phyloP scores from a whole-genome alignment of 345 rosid species.

The Geranium rotundifolium region DNA sequence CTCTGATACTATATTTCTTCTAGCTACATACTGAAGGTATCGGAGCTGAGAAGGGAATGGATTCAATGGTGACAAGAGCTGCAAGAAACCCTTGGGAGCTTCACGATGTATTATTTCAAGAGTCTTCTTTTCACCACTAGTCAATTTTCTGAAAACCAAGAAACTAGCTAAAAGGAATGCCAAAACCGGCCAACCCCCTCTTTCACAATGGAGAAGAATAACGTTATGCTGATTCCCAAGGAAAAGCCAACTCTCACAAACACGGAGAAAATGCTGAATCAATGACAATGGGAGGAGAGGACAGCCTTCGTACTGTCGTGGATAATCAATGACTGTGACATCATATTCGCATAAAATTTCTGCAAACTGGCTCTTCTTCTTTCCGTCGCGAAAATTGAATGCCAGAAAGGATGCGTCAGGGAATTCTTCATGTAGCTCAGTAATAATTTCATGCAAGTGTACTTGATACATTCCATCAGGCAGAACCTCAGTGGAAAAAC shows the following conservation, averaged over 20 bases:
- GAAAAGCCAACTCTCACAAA: conserved; percentile 82
- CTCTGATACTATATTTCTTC: conserved; percentile 76
- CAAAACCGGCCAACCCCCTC: conserved; percentile 97
- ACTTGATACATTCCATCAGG: conserved; percentile 53
- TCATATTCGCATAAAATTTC: conserved; percentile 63
- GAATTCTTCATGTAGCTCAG: conserved; percentile 72
- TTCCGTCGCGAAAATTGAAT: conserved; percentile 85
- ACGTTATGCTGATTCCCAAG: conserved; percentile 63
- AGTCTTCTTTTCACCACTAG: conserved; percentile 69
- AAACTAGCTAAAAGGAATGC: conserved; percentile 77
- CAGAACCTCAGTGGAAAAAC: conserved; percentile 84
- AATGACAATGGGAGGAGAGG: conserved; percentile 78
- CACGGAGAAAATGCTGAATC: conserved; percentile 84
- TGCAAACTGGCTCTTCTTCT: conserved; percentile 59
- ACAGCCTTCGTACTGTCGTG: conserved; percentile 90
- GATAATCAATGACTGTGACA: conserved; percentile 81
- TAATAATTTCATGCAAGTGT: conserved; percentile 61
- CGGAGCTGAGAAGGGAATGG: conserved; percentile 96
- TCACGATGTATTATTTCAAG: conserved; percentile 89
- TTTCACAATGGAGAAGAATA: conserved; percentile 78
- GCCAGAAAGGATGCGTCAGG: conserved; percentile 76
- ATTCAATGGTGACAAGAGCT: conserved; percentile 85
- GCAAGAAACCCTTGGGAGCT: conserved; percentile 89
- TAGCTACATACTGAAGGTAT: conserved; percentile 85
- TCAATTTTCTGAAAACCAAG: conserved; percentile 69